Evolutionary conservation across 805 yeast genomes (phyloP), one percentile per base, ranked within the genome.

Genomic region (Cyberlindnera euphorbiiphila): DNA sequence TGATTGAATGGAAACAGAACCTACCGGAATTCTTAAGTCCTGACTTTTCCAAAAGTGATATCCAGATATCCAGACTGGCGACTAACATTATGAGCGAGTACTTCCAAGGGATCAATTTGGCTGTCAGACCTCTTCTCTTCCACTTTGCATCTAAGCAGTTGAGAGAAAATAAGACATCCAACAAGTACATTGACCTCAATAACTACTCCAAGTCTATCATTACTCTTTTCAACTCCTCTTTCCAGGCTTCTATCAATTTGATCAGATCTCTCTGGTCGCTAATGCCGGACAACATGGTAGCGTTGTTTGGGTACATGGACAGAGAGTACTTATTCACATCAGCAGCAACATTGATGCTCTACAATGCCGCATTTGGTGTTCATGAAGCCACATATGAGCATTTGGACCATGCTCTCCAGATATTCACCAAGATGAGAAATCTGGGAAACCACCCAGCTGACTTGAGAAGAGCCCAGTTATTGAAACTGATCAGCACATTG

Each of bases 261-360:
- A 75, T 84, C 26, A 66, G 85, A 45, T 76, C 83, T 1, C 62
- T 84, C 4, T 83, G 91, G 91, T 78, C 82, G 0, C 62, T 84
- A 32, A 66, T 80, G 54, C 85, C 84, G 0, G 84, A 80, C 39
- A 82, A 81, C 47, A 81, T 81, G 87, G 80, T 84, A n/a, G 91
- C 94, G 1, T 59, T 83, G 29, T 84, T 84, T 61, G 93, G 94
- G 2, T 84, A 85, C 67, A 83, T 84, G 91, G 94, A 84, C 54
- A 68, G 94, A 50, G 94, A 84, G 52, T 84, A 84, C 53, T 62
- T 84, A 17, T 84, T 82, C 57, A 83, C 88, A 0, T 76, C 89
- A 0, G 78, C 89, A 4, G 82, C 85, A 5, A 83, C 93, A 0
- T 61, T 83, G 32, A 75, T 83, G 12, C 64, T 84, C 28, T 83